A percentile compares a stretch with the other conserved stretches of the same genome.
These are phyloP conservation scores for Metarhizium anisopliae DNA, from an alignment of 2,329 filamentous ascomycete genomes.

Conservation along the genomic window DNA sequence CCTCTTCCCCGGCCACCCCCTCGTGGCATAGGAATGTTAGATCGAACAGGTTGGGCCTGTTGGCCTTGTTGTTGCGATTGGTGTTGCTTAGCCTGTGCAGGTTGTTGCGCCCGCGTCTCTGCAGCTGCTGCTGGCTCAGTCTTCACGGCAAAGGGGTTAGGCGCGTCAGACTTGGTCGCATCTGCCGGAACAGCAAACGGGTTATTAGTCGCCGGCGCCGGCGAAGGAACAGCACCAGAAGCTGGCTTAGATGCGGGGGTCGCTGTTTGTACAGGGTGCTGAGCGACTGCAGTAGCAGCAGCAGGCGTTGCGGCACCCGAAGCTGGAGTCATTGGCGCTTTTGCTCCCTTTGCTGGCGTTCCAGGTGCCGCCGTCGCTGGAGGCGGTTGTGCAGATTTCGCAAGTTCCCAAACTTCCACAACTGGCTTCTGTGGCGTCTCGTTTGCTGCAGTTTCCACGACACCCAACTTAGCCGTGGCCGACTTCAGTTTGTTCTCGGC, in stretches of 20 bases:
- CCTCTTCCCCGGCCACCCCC: conserved; percentile 31
- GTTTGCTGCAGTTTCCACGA: conserved; percentile 73
- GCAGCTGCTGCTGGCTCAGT: not conserved
- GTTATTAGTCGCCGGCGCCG: not conserved
- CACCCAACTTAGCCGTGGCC: conserved; percentile 61
- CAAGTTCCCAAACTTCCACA: conserved; percentile 76
- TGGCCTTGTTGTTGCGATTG: not conserved
- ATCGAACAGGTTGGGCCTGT: conserved; percentile 15
- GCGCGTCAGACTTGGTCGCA: not conserved
- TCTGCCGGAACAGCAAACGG: conserved; percentile 1
- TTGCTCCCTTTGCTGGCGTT: conserved; percentile 10
- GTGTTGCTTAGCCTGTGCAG: conserved; percentile 8
- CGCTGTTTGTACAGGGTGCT: not conserved
- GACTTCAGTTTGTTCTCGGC: conserved; percentile 58
- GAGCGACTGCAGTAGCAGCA: not conserved
- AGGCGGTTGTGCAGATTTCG: conserved; percentile 42
- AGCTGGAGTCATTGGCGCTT: conserved; percentile 14
- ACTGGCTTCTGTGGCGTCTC: conserved; percentile 81
- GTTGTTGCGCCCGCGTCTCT: not conserved
- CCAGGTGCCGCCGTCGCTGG: conserved; percentile 7
- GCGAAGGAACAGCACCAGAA: conserved; percentile 1
- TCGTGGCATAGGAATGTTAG: conserved; percentile 32
- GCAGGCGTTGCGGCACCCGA: conserved; percentile 4
- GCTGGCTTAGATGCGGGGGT: conserved; percentile 10
- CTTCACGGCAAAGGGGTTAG: conserved; percentile 5